phyloP scores from a whole-genome alignment of 371 early-diverging fungal species.

The Ordospora colligata region DNA sequence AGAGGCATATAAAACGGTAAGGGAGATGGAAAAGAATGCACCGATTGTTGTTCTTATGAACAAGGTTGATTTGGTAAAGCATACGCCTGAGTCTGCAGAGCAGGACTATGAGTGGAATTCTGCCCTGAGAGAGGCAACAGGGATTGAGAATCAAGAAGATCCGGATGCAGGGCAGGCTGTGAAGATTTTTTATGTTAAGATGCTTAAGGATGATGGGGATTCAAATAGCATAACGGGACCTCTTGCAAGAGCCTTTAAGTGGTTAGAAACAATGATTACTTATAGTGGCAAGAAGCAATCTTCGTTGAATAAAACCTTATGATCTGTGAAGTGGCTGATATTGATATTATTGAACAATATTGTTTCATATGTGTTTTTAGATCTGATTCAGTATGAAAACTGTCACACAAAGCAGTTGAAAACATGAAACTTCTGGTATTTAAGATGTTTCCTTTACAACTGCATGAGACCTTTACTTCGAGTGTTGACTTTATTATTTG shows the following conservation, averaged over 20 bases:
- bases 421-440: background rate
- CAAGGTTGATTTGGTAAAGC: slow-evolving; percentile 57
- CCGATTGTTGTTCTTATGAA: slow-evolving; percentile 62
- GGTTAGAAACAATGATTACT: slow-evolving; percentile 38
- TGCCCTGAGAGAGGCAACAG: slow-evolving; percentile 29
- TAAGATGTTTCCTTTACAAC: no score
- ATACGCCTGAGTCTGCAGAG: slow-evolving; percentile 30
- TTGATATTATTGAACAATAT: background rate
- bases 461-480: no score
- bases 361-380: background rate
- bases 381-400: background rate
- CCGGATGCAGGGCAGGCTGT: slow-evolving; percentile 45
- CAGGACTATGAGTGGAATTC: slow-evolving; percentile 43
- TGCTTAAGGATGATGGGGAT: slow-evolving; percentile 46
- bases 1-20: slow-evolving; percentile 53
- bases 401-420: background rate
- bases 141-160: slow-evolving; percentile 48
- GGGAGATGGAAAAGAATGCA: slow-evolving; percentile 44
- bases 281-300: slow-evolving; percentile 12
- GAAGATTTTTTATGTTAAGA: slow-evolving; percentile 51
- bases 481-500: no score
- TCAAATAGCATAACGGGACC: slow-evolving; percentile 30
- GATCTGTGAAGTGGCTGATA: background rate
- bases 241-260: slow-evolving; percentile 30
- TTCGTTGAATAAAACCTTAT: background rate